phyloP scores from a whole-genome alignment of 208 protist species.

The Herpetomonas samuelpessoai region DNA sequence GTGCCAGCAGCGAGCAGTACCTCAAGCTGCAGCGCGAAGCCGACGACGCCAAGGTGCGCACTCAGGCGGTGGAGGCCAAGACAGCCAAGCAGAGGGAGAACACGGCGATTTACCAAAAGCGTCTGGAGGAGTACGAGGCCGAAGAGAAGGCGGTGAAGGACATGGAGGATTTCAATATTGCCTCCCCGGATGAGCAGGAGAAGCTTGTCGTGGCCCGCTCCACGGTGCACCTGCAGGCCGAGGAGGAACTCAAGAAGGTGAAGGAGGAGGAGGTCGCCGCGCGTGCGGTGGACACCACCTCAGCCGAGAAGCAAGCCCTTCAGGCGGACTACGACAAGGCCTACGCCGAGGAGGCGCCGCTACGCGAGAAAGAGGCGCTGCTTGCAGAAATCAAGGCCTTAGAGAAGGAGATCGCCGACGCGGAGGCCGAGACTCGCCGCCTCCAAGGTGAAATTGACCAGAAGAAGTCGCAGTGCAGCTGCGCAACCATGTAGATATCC shows the following conservation, averaged over 20 bases:
- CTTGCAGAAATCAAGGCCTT: conserved; percentile 36
- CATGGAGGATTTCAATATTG: conserved; percentile 58
- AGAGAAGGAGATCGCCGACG: conserved; percentile 59
- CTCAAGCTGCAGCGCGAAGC: conserved; percentile 26
- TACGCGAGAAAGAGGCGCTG: conserved; percentile 42
- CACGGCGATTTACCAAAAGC: conserved; percentile 21
- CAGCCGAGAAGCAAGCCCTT: conserved; percentile 18
- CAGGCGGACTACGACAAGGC: conserved; percentile 53
- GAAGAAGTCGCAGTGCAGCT: conserved; percentile 49
- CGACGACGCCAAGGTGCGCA: conserved; percentile 42
- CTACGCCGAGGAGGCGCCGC: conserved; percentile 22
- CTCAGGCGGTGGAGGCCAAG: conserved; percentile 36
- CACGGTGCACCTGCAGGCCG: conserved; percentile 14
- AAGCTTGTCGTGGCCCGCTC: conserved; percentile 27
- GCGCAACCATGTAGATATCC: conserved; percentile 71
- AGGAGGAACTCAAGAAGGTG: conserved; percentile 21
- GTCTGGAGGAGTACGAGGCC: conserved; percentile 23
- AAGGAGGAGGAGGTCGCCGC: conserved; percentile 20
- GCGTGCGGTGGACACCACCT: conserved; percentile 14
- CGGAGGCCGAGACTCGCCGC: conserved; percentile 38
- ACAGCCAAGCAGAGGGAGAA: conserved; percentile 32
- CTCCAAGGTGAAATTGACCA: conserved; percentile 54
- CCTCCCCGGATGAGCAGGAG: conserved; percentile 46
- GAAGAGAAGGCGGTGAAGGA: conserved; percentile 37
- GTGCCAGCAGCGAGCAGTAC: conserved; percentile 13